A percentile compares a stretch with the other conserved stretches of the same genome.
Evolutionary conservation across 1,284 basidiomycete genomes (phyloP).

Genomic region (Boletus sp.): DNA sequence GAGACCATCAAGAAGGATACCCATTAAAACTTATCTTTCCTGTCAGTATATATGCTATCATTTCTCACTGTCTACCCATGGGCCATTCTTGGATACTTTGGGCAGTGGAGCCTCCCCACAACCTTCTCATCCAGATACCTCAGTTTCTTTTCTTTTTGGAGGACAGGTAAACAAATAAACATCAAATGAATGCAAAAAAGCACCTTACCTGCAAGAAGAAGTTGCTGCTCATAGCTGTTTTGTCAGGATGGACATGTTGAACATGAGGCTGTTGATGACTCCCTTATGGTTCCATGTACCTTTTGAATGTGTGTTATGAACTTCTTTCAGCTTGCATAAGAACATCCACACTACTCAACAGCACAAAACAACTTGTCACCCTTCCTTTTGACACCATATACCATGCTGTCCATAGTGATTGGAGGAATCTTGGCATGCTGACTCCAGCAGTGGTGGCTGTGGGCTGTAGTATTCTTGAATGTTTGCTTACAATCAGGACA

Average conservation of each 20-base stretch:
- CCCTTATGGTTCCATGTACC: not conserved
- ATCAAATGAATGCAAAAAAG: not conserved
- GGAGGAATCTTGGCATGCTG: slow-evolving; percentile 1
- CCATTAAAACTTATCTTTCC: not conserved
- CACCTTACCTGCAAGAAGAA: not conserved
- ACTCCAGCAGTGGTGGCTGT: not conserved
- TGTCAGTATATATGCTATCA: not conserved
- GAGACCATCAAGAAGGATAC: not conserved
- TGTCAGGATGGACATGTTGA: not conserved
- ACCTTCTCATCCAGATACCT: not conserved
- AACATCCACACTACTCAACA: slow-evolving; percentile 3
- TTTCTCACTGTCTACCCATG: not conserved
- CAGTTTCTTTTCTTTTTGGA: not conserved
- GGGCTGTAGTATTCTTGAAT: not conserved
- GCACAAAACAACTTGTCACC: slow-evolving; percentile 1
- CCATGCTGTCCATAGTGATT: not conserved
- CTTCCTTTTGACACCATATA: slow-evolving; percentile 4
- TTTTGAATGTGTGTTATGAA: slow-evolving; percentile 7
- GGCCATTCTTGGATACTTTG: not conserved
- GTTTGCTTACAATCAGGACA: slow-evolving; percentile 1
- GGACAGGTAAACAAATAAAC: not conserved
- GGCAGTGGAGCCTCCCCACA: not conserved
- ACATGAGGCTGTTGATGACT: not conserved
- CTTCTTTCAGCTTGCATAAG: not conserved
- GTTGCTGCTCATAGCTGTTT: not conserved